Base-by-base conservation (phyloP, 768 basidiomycete species). In the Psilocybe sp. region DNA sequence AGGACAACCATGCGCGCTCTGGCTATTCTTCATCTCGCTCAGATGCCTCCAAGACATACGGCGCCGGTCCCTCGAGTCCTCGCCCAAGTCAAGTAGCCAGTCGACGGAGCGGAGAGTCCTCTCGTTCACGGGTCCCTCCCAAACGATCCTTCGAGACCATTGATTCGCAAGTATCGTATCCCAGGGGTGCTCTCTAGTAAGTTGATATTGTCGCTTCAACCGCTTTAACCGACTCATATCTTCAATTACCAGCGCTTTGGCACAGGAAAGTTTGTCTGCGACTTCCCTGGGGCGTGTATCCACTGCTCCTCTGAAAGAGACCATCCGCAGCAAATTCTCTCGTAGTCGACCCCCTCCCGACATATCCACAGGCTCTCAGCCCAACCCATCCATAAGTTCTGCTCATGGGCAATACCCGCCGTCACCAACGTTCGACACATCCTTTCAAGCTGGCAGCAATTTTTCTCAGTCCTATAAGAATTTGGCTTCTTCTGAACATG, bases 91-190 rank as follows among this genome's bases (percentile, higher is more conserved):
- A 51, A 44, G 34, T 51, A 15, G 43, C 66, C 36, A 65, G 71
- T 47, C 75, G 86, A 50, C 84, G 80, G n/a, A 89, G 87, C 53
- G 69, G 66, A 36, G 88, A 90, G 42, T 90, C 87, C 9, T 63
- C 64, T 48, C 74, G 75, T 50, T 84, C 85, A 13, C 70, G 72
- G 44, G 52, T 71, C 38, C 75, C 71, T 39, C 69, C 73, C 20
- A 83, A 83, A 57, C 69, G 72, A 50, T 85, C 85, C 1, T 77
- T 84, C 37, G 85, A 89, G 47, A 77, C 77, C 15, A 68, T 77
- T 18, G 72, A 76, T 42, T 80, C 79, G 7, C 71, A 74, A 47
- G 66, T 71, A 34, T 78, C 80, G 6, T 70, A 72, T 60, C 72
- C 78, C 40, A 74, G 77, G 41, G 75, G 80, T 54, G 77, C 78